Evolutionary conservation across 1,284 basidiomycete species (phyloP), one percentile per base, ranked within the genome.

Genomic region (Leccinum subrobustum): DNA sequence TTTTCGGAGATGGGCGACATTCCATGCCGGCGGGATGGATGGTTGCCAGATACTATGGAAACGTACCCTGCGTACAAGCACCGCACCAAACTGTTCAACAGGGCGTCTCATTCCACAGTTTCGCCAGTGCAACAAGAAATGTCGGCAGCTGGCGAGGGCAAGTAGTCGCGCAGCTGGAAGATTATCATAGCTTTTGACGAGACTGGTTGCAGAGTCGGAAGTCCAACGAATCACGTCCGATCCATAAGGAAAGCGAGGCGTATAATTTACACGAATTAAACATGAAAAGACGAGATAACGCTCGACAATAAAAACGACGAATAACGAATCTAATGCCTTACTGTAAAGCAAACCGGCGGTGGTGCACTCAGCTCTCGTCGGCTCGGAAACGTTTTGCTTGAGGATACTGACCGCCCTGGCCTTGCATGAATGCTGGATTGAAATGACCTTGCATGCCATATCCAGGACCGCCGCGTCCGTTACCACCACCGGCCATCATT

Each of bases 71-170:
- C 64, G 94, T 90, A 75, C 98, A 96, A 5, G 97, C 96, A 35
- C 96, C 97, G 75, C 98, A 99, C 96, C 95, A 27, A 27, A 27
- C 2, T 29, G 29, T 29, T 3, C 89, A 57, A 95, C 84, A 18
- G 95, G 83, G 67, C 89, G 92, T 7, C 94, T 93, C n/a, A 97
- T 77, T 12, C 92, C 91, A 74, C 92, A 88, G 65, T 91, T 92
- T 60, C 95, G 84, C 96, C 96, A 99, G 75, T 75, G 54, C 57
- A 71, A 35, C 60, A 75, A 50, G 74, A 73, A 54, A 56, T 73
- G 58, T 59, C 57, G 11, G 39, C 61, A 54, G 39, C 58, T 16
- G 27, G 54, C 9, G 60, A 67, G 29, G 1, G 23, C 1, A 2
- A 27, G 25, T 23, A 25, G 47, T 50, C 23, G 23, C 47, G 14